Evolutionary conservation across 2,329 filamentous ascomycete genomes (phyloP), one percentile per base, ranked within the genome.

Genomic region (Epichloe elymi): DNA sequence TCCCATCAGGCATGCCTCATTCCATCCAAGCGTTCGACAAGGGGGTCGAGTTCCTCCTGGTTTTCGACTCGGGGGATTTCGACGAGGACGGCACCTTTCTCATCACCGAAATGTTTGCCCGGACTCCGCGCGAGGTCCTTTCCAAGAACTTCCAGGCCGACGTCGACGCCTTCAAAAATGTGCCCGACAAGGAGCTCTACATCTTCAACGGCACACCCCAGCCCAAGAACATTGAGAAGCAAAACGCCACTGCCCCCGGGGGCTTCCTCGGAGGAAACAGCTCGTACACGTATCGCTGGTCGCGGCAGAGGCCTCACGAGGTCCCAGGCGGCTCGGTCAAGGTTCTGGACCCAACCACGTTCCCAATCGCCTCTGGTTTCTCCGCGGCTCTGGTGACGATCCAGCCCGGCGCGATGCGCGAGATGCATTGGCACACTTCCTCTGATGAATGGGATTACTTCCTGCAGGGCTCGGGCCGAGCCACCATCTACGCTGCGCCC

Each of bases 361-460:
- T 83, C 63, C 79, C 79, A 5, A 66, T 79, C 30, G 75, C 79
- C 0, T 62, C 60, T 11, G 70, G 69, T 51, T 79, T 82, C 60
- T 75, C 78, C 3, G 73, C 73, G 0, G 78, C 76, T 0, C 67
- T 82, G 2, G 74, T 82, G 10, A 77, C 73, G 2, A 66, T 82
- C 35, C 67, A 79, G 57, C 78, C 79, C 0, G 79, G 79, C n/a
- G 79, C 78, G 1, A 78, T 83, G 75, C 73, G 80, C 20, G 79
- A 83, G 59, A 66, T 83, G 42, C 79, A 83, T 65, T 83, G 79
- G 79, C 79, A 83, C 64, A 74, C 75, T 1, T 71, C 69, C 1
- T 73, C 70, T 8, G 78, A 82, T 60, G 79, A 82, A 62, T 82
- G 79, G 79, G 72, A 71, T 48, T 82, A 76, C 63, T 80, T 82